Base-by-base conservation (phyloP, 371 early-diverging fungal species). In the Quaeritorhiza haematococci region DNA sequence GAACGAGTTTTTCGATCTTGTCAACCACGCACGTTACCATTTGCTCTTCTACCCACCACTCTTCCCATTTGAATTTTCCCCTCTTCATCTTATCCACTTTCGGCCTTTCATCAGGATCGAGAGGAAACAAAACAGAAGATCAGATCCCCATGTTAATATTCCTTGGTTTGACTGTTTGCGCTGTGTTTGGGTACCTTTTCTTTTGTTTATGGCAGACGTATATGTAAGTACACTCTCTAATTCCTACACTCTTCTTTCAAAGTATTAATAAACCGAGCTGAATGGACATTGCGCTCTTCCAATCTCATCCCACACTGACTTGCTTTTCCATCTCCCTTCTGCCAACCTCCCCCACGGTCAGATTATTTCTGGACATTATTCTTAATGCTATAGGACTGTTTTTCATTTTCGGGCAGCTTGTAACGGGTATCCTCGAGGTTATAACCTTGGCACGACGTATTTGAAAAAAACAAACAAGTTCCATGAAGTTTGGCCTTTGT, bases 151-250 rank as follows among this genome's bases (percentile, higher is more conserved):
- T 59, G 13, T 58, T 33, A 2, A 38, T 62, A 1, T 67, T 67
- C 32, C 21, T 63, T 6, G 59, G 50, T 6, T 50, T 67, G 33
- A 55, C 63, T 2, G 30, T 67, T 8, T 35, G 51, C 7, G 23
- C 63, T 3, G 15, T 48, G 8, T 53, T 58, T 35, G 56, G 10
- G 27, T 50, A 67, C 35, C 29, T 67, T 21, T 67, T 62, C 34
- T 67, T 56, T 33, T 42, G 63, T 33, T 24, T 61, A 4, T 67
- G 67, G 67, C 67, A 67, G 48, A 62, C 62, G 3, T 67, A 67
- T 33, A 63, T 67, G 67, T 67, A 45, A 59, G 67, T 49, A 1
- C 3, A 28, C n/a, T n/a, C n/a, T n/a, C n/a, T n/a, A n/a, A n/a
- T n/a, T n/a, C n/a, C n/a, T n/a, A n/a, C n/a, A n/a, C n/a, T n/a